phyloP scores from a whole-genome alignment of 1,139 yeast species.

The Suhomyces wounanorum region DNA sequence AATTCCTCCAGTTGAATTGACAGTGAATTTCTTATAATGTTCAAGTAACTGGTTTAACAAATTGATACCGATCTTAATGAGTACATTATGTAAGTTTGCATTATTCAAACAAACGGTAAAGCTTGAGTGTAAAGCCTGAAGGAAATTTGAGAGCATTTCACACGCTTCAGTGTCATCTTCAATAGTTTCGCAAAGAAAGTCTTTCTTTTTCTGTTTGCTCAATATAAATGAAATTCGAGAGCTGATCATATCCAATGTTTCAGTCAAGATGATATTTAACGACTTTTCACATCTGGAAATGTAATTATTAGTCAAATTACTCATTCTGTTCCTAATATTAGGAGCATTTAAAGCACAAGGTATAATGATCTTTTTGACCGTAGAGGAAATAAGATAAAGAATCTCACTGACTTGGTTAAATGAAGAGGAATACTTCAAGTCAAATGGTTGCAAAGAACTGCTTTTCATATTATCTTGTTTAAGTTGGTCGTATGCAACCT shows the following conservation, averaged over 20 bases:
- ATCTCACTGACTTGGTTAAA: conserved; percentile 64
- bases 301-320: conserved; percentile 65
- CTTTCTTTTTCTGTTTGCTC: conserved; percentile 64
- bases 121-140: conserved; percentile 45
- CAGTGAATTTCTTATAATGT: conserved; percentile 76
- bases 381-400: conserved; percentile 65
- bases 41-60: conserved; percentile 62
- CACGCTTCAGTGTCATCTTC: conserved; percentile 75
- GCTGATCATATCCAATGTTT: conserved; percentile 52
- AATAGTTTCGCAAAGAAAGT: conserved; percentile 52
- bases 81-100: conserved; percentile 53
- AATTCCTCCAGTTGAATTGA: conserved; percentile 81
- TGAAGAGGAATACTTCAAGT: conserved; percentile 50
- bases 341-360: conserved; percentile 72
- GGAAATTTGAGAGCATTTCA: conserved; percentile 57
- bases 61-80: conserved; percentile 61
- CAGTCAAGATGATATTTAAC: conserved; percentile 64
- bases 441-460: conserved; percentile 28
- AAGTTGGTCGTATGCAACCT: conserved; percentile 57
- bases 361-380: conserved; percentile 68
- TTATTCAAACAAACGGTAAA: conserved; percentile 45
- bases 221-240: conserved; percentile 52
- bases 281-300: conserved; percentile 69
- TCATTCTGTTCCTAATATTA: conserved; percentile 61
- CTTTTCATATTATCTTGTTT: conserved; percentile 34